phyloP scores from a whole-genome alignment of 2,329 filamentous ascomycete genomes.

The Aaosphaeria pasadenensis region DNA sequence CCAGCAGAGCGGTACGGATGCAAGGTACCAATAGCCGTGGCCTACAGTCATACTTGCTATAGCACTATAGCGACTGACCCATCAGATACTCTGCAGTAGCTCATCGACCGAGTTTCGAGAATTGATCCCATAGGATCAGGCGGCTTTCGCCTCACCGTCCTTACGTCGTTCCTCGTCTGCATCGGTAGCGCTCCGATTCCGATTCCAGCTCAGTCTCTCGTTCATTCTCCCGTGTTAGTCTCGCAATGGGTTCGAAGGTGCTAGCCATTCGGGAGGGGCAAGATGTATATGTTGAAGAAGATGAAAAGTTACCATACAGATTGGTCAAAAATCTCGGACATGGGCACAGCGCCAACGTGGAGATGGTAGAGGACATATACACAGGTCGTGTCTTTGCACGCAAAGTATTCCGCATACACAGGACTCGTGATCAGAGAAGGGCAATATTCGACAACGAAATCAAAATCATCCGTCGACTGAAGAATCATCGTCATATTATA shows the following conservation, averaged over 20 bases:
- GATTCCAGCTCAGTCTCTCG: no score
- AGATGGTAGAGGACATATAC: slow-evolving; percentile 5
- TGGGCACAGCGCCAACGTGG: slow-evolving; percentile 4
- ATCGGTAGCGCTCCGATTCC: no score
- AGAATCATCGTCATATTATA: slow-evolving; percentile 5
- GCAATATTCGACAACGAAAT: slow-evolving; percentile 9
- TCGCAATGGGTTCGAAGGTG: background rate
- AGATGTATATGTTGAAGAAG: background rate
- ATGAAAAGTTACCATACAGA: slow-evolving; percentile 4
- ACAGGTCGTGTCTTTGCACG: slow-evolving; percentile 5
- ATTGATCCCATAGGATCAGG: no score
- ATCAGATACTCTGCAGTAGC: no score
- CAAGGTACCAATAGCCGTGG: no score
- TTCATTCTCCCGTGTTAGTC: no score
- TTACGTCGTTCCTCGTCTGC: no score
- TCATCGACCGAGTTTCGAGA: no score
- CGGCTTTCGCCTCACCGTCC: no score
- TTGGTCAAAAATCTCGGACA: slow-evolving; percentile 5
- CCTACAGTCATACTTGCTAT: no score
- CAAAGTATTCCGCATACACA: slow-evolving; percentile 6
- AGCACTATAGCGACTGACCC: no score
- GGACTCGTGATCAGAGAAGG: slow-evolving; percentile 2
- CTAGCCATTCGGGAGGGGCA: background rate
- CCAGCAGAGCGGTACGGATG: no score
- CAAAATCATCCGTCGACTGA: slow-evolving; percentile 2